Base-by-base conservation (phyloP, 2,329 filamentous ascomycete species). In the Microcera coccophila region DNA sequence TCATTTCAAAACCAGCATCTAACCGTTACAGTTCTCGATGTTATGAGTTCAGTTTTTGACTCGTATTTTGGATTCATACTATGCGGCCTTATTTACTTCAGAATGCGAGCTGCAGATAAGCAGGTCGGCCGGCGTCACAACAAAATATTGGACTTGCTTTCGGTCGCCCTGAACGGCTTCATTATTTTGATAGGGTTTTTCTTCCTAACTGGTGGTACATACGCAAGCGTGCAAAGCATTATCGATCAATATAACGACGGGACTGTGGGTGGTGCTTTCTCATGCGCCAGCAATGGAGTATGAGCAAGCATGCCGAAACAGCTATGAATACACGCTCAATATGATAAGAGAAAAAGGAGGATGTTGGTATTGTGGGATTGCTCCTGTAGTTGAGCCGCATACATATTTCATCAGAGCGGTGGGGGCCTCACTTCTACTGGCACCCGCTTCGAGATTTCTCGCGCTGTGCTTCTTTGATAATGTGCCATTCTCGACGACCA, bases 11-110 rank as follows among this genome's bases (percentile, higher is more conserved):
- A 26, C 12, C 29, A 32, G 5, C 9, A n/a, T 10, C 29, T 32
- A 32, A 32, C 15, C 8, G 16, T 57, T 26, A 2, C 29, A 78
- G 75, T 83, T 2, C 66, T 82, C n/a, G 82, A 82, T 4, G 72
- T 89, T 48, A 87, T 90, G 84, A 86, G 82, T n/a, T 88, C 88
- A 4, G 77, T 95, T 2, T 95, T 95, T 61, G 89, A 95, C 67
- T 91, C 86, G 41, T 91, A 90, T 75, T 91, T 91, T 58, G 90
- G 90, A 18, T 96, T 95, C 73, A 95, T 95, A 60, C 96, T 95
- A 73, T 96, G 87, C 87, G 87, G 85, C 11, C 77, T 88, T 2
- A 87, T 86, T 1, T 91, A 88, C 60, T 78, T 90, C 59, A 78
- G 85, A 42, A 87, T 91, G 85, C 76, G 85, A 36, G 70, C 69